These are phyloP conservation scores for Penicillium waksmanii DNA, from an alignment of 495 filamentous ascomycete species.

Conservation along the genomic window DNA sequence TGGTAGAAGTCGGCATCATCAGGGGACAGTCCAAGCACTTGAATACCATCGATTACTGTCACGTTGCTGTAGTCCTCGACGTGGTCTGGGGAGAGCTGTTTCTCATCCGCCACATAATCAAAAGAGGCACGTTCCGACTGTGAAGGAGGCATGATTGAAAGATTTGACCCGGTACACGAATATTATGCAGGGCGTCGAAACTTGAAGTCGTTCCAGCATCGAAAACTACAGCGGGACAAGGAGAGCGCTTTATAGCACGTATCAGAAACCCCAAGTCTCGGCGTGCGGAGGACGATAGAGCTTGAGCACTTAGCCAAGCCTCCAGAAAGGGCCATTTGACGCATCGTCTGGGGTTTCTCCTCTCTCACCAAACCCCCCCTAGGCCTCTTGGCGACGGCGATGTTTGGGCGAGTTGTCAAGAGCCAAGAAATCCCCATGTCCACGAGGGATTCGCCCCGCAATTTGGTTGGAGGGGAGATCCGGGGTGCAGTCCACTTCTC, in stretches of 20 bases:
- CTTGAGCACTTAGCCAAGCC: neutral
- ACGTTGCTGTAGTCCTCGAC: slow-evolving; percentile 16
- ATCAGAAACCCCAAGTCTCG: neutral
- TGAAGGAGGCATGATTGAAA: neutral
- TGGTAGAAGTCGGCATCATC: slow-evolving; percentile 33
- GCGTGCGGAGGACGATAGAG: neutral
- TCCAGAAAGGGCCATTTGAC: neutral
- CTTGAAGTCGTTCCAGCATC: neutral
- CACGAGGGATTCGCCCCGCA: neutral
- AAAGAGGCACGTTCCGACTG: neutral
- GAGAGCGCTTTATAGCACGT: neutral
- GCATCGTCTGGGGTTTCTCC: neutral
- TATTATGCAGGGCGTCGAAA: neutral
- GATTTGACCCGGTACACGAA: neutral
- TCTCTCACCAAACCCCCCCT: neutral
- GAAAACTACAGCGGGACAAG: neutral
- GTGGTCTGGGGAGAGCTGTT: slow-evolving; percentile 1
- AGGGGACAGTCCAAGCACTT: slow-evolving; percentile 25
- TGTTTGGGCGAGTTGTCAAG: neutral
- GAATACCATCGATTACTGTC: slow-evolving; percentile 25
- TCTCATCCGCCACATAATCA: slow-evolving; percentile 8
- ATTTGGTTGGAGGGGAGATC: slow-evolving; percentile 7
- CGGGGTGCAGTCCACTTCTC: slow-evolving; percentile 3
- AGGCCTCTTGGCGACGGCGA: neutral
- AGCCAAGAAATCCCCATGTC: slow-evolving; percentile 5